A percentile compares a stretch with the other conserved stretches of the same genome.
Evolutionary conservation across 768 basidiomycete genomes (phyloP).

Genomic region (Rhodocollybia butyracea): DNA sequence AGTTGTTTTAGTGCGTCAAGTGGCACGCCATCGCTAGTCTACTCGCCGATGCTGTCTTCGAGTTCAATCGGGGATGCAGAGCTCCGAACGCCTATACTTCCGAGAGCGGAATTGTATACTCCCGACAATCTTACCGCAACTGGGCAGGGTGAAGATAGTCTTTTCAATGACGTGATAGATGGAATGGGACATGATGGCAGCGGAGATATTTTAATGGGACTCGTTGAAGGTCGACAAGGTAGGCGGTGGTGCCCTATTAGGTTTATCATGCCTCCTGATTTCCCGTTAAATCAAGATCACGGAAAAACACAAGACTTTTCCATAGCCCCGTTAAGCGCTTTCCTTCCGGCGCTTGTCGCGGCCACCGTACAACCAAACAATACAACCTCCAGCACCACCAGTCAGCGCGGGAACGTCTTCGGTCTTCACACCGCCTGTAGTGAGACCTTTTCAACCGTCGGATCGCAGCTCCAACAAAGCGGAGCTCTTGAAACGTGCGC

Average conservation of each 20-base stretch:
- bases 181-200: slow-evolving; percentile 12
- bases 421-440: slow-evolving; percentile 16
- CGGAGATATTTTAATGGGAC: slow-evolving; percentile 11
- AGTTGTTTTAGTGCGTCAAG: not conserved
- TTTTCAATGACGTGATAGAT: not conserved
- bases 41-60: slow-evolving; percentile 27
- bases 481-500: slow-evolving; percentile 50
- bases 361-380: not conserved
- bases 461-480: slow-evolving; percentile 28
- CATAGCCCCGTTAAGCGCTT: not conserved
- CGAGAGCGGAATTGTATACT: slow-evolving; percentile 6
- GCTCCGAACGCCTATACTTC: slow-evolving; percentile 11
- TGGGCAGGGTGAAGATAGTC: not conserved
- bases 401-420: slow-evolving; percentile 4
- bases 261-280: slow-evolving; percentile 15
- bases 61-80: slow-evolving; percentile 23
- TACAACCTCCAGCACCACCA: slow-evolving; percentile 2
- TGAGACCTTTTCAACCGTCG: slow-evolving; percentile 10
- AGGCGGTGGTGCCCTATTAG: slow-evolving; percentile 17
- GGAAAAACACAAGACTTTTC: slow-evolving; percentile 10
- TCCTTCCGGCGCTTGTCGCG: not conserved
- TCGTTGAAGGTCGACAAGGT: slow-evolving; percentile 16
- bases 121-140: not conserved
- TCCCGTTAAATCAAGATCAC: slow-evolving; percentile 14
- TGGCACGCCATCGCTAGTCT: slow-evolving; percentile 18